These are phyloP conservation scores for Nannochloris sp. DNA, from an alignment of 139 green algal species.

Conservation along the genomic window DNA sequence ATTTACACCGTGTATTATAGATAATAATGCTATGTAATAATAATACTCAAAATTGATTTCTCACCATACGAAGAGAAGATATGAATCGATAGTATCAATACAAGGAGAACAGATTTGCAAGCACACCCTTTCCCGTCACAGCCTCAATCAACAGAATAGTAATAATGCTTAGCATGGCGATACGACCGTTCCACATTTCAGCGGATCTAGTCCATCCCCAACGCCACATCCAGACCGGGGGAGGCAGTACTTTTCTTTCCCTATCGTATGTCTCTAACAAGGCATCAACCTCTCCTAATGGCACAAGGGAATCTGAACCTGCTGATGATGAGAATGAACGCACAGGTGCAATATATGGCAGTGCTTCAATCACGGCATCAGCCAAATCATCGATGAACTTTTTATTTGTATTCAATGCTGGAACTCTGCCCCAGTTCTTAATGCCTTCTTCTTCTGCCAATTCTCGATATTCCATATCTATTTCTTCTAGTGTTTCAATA, in stretches of 20 bases:
- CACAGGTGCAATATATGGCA: constrained; percentile 83
- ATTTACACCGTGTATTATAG: too few relatives aligned
- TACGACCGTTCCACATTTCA: constrained; percentile 90
- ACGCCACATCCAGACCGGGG: constrained; percentile 69
- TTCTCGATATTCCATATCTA: constrained; percentile 88
- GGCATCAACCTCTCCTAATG: constrained; percentile 69
- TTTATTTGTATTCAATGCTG: constrained; percentile 86
- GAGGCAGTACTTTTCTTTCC: constrained; percentile 71
- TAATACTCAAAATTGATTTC: not conserved
- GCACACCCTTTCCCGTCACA: constrained; percentile 52
- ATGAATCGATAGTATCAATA: not conserved
- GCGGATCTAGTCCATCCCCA: constrained; percentile 91
- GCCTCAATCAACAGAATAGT: constrained; percentile 71
- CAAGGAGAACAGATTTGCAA: constrained; percentile 13
- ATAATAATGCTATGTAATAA: not conserved
- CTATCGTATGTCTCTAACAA: constrained; percentile 91
- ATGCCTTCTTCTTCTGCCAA: constrained; percentile 74
- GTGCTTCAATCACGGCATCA: constrained; percentile 80
- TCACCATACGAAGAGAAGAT: not conserved
- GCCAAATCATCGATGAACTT: constrained; percentile 95
- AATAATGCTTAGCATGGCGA: constrained; percentile 63
- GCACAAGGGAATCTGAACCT: constrained; percentile 54
- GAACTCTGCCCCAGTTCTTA: constrained; percentile 86
- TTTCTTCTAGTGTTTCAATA: constrained; percentile 99
- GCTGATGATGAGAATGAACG: constrained; percentile 13